Percentiles rank a stretch among this genome's conserved stretches.
phyloP scores from a whole-genome alignment of 2,329 filamentous ascomycete species.

The Plectosphaerella sp. region DNA sequence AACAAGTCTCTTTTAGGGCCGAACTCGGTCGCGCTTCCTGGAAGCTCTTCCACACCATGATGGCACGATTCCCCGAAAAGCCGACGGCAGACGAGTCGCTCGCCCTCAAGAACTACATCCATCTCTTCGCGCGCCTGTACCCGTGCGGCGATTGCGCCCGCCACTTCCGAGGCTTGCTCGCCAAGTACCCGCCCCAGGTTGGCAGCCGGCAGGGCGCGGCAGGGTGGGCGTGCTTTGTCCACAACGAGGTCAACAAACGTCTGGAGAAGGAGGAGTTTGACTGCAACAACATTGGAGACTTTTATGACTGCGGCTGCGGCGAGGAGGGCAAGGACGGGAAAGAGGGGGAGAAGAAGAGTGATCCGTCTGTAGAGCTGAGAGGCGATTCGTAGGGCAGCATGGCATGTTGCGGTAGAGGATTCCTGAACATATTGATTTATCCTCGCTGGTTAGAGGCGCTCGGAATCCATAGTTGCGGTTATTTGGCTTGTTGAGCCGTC shows the following conservation, averaged over 20 bases:
- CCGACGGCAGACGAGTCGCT: conserved; percentile 58
- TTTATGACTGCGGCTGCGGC: conserved; percentile 68
- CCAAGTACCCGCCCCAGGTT: conserved; percentile 61
- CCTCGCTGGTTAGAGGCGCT: no score
- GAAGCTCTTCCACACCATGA: conserved; percentile 69
- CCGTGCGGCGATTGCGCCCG: conserved; percentile 66
- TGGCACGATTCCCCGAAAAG: conserved; percentile 63
- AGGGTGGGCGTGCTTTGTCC: conserved; percentile 64
- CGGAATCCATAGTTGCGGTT: no score
- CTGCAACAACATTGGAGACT: conserved; percentile 64
- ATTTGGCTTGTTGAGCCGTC: no score
- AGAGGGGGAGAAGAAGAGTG: conserved; percentile 19
- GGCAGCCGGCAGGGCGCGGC: conserved; percentile 59
- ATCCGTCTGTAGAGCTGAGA: conserved; percentile 4
- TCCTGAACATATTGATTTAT: no score
- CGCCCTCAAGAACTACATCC: conserved; percentile 60
- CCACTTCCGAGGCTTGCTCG: conserved; percentile 60
- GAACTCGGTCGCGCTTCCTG: conserved; percentile 65
- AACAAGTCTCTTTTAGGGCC: conserved; percentile 33
- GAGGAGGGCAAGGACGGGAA: conserved; percentile 51
- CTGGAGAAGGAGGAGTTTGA: conserved; percentile 60
- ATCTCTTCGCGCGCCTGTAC: conserved; percentile 64
- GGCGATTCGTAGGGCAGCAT: background rate
- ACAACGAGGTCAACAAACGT: conserved; percentile 63
- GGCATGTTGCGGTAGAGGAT: conserved; percentile 1